phyloP scores from a whole-genome alignment of 208 protist species.

The Leishmania major region DNA sequence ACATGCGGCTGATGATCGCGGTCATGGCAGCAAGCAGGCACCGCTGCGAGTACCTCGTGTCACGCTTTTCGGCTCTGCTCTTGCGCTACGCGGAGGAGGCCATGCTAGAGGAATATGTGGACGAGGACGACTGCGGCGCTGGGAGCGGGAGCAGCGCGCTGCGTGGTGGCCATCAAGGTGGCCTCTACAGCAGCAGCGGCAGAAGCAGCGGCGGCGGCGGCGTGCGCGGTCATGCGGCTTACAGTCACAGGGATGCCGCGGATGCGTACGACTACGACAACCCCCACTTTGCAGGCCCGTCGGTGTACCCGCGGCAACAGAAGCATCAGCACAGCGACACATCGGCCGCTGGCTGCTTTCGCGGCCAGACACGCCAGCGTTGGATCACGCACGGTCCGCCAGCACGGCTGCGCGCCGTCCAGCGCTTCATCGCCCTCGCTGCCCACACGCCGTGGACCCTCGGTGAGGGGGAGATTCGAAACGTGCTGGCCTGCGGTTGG shows the following conservation, averaged over 20 bases:
- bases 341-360: not conserved
- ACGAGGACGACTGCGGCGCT: slow-evolving; percentile 8
- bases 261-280: slow-evolving; percentile 1
- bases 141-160: not conserved
- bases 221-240: not conserved
- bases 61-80: slow-evolving; percentile 67
- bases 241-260: not conserved
- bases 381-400: slow-evolving; percentile 75
- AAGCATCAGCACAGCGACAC: not conserved
- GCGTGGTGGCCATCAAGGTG: slow-evolving; percentile 1
- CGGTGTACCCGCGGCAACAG: not conserved
- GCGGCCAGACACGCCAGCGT: slow-evolving; percentile 23
- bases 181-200: slow-evolving; percentile 10
- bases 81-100: slow-evolving; percentile 48
- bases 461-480: slow-evolving; percentile 46
- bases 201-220: not conserved
- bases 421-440: slow-evolving; percentile 74
- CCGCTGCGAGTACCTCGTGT: slow-evolving; percentile 82
- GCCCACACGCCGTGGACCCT: slow-evolving; percentile 82
- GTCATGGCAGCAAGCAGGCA: slow-evolving; percentile 82
- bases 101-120: slow-evolving; percentile 25
- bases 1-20: slow-evolving; percentile 80
- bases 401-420: slow-evolving; percentile 51
- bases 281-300: not conserved
- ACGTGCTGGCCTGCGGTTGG: slow-evolving; percentile 55